A percentile compares a stretch with the other conserved stretches of the same genome.
Evolutionary conservation across 2,329 filamentous ascomycete species (phyloP).

Genomic region (Penicillium corylophilum): DNA sequence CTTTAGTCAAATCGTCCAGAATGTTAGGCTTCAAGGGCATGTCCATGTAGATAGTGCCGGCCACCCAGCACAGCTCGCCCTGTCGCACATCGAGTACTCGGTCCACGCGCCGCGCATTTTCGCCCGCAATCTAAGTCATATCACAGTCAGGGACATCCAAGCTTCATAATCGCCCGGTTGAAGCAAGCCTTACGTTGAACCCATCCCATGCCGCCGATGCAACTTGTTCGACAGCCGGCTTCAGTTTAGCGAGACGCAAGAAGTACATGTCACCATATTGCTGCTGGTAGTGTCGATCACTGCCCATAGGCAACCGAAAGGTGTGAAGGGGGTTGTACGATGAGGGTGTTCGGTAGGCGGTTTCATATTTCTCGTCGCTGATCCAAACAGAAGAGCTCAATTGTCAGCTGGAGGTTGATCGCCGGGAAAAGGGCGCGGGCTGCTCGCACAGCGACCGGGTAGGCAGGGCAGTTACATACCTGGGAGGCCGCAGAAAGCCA

Average conservation of each 20-base stretch:
- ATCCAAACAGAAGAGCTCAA: slow-evolving; percentile 1
- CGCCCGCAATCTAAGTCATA: slow-evolving; percentile 64
- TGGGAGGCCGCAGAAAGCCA: slow-evolving; percentile 30
- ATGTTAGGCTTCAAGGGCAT: slow-evolving; percentile 96
- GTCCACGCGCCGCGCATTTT: slow-evolving; percentile 73
- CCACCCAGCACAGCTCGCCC: slow-evolving; percentile 92
- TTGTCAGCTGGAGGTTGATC: slow-evolving; percentile 14
- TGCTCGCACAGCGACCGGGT: not conserved
- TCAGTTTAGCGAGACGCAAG: slow-evolving; percentile 80
- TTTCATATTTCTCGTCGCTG: slow-evolving; percentile 40
- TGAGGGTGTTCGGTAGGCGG: slow-evolving; percentile 55
- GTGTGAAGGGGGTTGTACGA: slow-evolving; percentile 73
- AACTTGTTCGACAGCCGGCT: slow-evolving; percentile 73
- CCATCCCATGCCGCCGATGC: slow-evolving; percentile 75
- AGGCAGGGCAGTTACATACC: slow-evolving; percentile 18
- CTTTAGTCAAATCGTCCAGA: slow-evolving; percentile 89
- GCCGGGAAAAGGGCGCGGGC: not conserved
- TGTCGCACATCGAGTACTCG: slow-evolving; percentile 93
- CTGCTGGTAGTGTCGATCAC: slow-evolving; percentile 74
- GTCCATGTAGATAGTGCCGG: slow-evolving; percentile 94
- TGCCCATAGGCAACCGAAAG: slow-evolving; percentile 67
- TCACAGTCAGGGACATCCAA: not conserved
- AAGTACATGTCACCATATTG: slow-evolving; percentile 99
- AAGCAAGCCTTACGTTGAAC: slow-evolving; percentile 54
- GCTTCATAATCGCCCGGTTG: not conserved